Base-by-base conservation (phyloP, 345 rosid genomes). In the Syzygium aqueum region DNA sequence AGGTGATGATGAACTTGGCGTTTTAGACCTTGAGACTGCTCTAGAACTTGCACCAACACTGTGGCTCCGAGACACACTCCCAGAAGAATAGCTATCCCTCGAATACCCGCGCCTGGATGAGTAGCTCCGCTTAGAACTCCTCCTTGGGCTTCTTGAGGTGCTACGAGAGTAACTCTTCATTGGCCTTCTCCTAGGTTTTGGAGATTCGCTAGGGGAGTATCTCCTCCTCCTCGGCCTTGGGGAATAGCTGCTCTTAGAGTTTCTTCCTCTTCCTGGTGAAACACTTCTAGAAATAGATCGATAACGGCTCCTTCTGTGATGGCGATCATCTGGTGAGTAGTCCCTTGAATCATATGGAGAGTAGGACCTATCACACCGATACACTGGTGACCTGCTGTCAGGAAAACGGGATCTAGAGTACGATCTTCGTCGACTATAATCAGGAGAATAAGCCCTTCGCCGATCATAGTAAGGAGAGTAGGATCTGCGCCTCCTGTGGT, bases 21-120 rank as follows among this genome's bases (percentile, higher is more conserved):
- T 92, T n/a, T 84, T 91, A 30, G 97, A 94, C 89, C 99, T 91
- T 6, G 97, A 93, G 85, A 93, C 87, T 17, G 94, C 95, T 87
- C 97, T 92, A 15, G 96, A 92, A 33, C 93, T 92, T 10, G 87
- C 86, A 88, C 93, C 88, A 3, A 50, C 90, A 88, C 93, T 93
- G 2, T 50, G 84, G n/a, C 90, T 92, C 77, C 27, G 50, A 49
- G 87, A 73, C 12, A 6, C n/a, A 3, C 88, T 77, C 85, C 65
- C 30, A 53, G 85, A 86, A 51, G 84, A 77, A 46, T 0, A 37
- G 17, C 88, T 52, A 22, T 51, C 43, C 40, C 77, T 86, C 7
- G 73, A 54, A 43, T 56, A 49, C 37, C 87, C 53, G 67, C 85
- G 27, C 63, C 89, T 88, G 88, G 92, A 90, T 51, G 92, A 87